Evolutionary conservation across 768 basidiomycete species (phyloP).

Genomic region (Suillus clintonianus): DNA sequence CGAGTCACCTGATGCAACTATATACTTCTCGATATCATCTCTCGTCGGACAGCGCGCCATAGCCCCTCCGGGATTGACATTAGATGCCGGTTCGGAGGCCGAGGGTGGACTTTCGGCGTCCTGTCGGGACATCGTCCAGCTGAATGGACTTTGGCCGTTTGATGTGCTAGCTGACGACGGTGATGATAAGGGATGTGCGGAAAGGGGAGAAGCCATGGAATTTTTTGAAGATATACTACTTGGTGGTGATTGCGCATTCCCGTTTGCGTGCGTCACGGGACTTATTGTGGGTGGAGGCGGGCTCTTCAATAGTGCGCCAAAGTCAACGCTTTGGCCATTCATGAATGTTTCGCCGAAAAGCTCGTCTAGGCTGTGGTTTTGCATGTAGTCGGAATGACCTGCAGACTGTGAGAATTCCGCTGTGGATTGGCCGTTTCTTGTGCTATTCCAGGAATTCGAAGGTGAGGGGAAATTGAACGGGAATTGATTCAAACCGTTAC

Average conservation of each 20-base stretch:
- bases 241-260: constrained; percentile 18
- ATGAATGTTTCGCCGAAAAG: constrained; percentile 45
- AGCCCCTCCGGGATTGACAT: constrained; percentile 34
- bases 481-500: constrained; percentile 38
- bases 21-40: constrained; percentile 50
- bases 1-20: constrained; percentile 59
- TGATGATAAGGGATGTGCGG: constrained; percentile 20
- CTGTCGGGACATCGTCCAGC: constrained; percentile 26
- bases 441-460: constrained; percentile 24
- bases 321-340: constrained; percentile 34
- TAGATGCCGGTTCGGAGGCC: constrained; percentile 38
- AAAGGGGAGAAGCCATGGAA: constrained; percentile 12
- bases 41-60: constrained; percentile 36
- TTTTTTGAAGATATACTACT: constrained; percentile 13
- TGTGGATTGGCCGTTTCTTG: constrained; percentile 31
- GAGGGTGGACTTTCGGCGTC: constrained; percentile 36
- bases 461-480: constrained; percentile 47
- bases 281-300: constrained; percentile 37
- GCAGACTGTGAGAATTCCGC: constrained; percentile 19
- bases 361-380: constrained; percentile 40
- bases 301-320: constrained; percentile 35
- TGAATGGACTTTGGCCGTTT: constrained; percentile 25
- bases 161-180: constrained; percentile 28
- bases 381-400: constrained; percentile 23
- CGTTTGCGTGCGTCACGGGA: constrained; percentile 52